These are phyloP conservation scores for Ziziphus jujuba DNA, from an alignment of 306 rosid species.

Conservation along the genomic window DNA sequence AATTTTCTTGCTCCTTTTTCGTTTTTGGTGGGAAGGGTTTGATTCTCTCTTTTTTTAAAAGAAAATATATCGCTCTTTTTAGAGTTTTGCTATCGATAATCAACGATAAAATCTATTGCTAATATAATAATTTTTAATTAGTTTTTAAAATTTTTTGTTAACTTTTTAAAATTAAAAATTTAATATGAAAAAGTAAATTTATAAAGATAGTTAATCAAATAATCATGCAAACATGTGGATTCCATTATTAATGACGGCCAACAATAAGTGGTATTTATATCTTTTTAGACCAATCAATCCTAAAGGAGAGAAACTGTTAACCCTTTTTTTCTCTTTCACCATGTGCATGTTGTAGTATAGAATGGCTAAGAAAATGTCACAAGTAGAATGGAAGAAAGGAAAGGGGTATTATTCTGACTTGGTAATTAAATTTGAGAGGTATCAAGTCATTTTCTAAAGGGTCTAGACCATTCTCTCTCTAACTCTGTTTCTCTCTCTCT, in stretches of 20 bases:
- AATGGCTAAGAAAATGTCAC: background rate
- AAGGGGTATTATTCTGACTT: background rate
- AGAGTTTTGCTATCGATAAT: too few species aligned
- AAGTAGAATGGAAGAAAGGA: background rate
- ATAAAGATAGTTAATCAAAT: too few species aligned
- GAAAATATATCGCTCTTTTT: background rate
- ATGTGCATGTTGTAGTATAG: constrained; percentile 12
- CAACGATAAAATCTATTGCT: too few species aligned
- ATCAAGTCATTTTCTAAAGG: constrained; percentile 36
- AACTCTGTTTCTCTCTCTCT: constrained; percentile 12
- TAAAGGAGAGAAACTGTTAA: background rate
- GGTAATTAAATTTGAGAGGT: constrained; percentile 6
- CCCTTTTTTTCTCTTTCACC: background rate
- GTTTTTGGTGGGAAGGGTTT: constrained; percentile 25
- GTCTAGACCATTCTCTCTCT: constrained; percentile 39
- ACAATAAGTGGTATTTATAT: too few species aligned
- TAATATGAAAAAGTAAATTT: too few species aligned
- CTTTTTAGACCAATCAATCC: background rate
- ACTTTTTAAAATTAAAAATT: too few species aligned
- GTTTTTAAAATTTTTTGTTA: too few species aligned
- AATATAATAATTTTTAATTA: too few species aligned
- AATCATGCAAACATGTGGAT: too few species aligned
- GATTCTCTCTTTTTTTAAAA: constrained; percentile 20
- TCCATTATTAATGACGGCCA: too few species aligned
- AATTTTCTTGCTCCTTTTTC: background rate